Percentiles rank a stretch among this genome's conserved stretches.
Evolutionary conservation across 139 green algal genomes (phyloP).

Genomic region (Chlamydomonas sp.): DNA sequence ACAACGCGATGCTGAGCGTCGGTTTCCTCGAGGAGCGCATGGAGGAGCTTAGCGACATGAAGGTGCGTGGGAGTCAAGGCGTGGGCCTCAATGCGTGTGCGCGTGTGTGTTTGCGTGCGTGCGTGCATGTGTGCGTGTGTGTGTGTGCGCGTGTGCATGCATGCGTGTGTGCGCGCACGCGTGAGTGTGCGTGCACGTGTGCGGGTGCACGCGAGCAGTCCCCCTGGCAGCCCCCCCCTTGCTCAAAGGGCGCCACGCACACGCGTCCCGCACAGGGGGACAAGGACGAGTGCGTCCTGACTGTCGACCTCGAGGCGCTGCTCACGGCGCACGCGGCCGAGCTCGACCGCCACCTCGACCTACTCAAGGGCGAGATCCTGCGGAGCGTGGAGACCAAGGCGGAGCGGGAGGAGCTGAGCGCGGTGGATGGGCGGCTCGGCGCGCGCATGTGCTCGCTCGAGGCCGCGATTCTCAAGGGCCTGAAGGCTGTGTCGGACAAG

Average conservation of each 20-base stretch:
- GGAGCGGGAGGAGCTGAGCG: conserved; percentile 32
- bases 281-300: conserved; percentile 33
- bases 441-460: conserved; percentile 27
- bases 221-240: too few species aligned
- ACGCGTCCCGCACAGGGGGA: conserved; percentile 21
- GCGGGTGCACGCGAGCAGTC: too few species aligned
- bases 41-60: conserved; percentile 30
- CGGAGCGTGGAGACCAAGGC: conserved; percentile 18
- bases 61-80: too few species aligned
- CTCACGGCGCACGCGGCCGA: conserved; percentile 25
- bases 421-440: conserved; percentile 17
- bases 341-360: conserved; percentile 30
- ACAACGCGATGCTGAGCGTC: conserved; percentile 31
- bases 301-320: conserved; percentile 30
- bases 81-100: too few species aligned
- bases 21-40: conserved; percentile 24
- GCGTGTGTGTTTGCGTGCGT: too few species aligned
- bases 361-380: conserved; percentile 25
- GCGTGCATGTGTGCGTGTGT: too few species aligned
- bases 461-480: conserved; percentile 36
- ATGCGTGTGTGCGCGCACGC: too few species aligned
- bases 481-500: conserved; percentile 39
- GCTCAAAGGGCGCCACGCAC: too few species aligned
- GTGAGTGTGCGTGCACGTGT: too few species aligned
- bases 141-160: too few species aligned